phyloP scores from a whole-genome alignment of 192 early-diverging fungal species.

The Backusella tuberculispora region DNA sequence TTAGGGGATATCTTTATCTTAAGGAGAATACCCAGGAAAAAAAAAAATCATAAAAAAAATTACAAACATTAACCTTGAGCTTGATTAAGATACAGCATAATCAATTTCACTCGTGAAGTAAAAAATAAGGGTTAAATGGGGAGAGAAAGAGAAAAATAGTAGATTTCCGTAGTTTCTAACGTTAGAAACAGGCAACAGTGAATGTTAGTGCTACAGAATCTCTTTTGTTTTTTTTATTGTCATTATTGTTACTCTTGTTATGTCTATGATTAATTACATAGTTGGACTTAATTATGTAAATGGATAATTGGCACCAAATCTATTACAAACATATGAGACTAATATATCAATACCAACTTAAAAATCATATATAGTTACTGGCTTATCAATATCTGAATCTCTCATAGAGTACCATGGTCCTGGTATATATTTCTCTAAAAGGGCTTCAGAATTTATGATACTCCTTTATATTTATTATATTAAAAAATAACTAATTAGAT shows the following conservation, averaged over 20 bases:
- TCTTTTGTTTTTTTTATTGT: too few relatives aligned
- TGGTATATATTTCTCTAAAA: neutral
- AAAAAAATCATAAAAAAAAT: neutral
- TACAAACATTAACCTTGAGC: neutral
- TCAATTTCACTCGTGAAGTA: neutral
- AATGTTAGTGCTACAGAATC: too few relatives aligned
- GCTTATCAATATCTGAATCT: neutral
- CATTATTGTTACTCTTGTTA: too few relatives aligned
- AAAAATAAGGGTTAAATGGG: neutral
- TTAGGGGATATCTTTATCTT: too few relatives aligned
- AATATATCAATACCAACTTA: neutral
- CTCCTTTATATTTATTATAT: neutral
- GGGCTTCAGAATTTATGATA: neutral
- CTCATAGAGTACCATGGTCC: neutral
- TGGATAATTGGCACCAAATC: neutral
- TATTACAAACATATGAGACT: neutral
- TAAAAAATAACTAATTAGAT: neutral
- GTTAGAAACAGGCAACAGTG: too few relatives aligned
- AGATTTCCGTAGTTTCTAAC: too few relatives aligned
- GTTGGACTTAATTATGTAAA: neutral
- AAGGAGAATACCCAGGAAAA: too few relatives aligned
- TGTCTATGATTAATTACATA: too few relatives aligned
- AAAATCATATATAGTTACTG: neutral
- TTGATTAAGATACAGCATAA: neutral
- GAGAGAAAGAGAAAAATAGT: too few relatives aligned